Percentiles rank a stretch among this genome's conserved stretches.
phyloP scores from a whole-genome alignment of 441 rosid species.

The Macaranga tanarius region DNA sequence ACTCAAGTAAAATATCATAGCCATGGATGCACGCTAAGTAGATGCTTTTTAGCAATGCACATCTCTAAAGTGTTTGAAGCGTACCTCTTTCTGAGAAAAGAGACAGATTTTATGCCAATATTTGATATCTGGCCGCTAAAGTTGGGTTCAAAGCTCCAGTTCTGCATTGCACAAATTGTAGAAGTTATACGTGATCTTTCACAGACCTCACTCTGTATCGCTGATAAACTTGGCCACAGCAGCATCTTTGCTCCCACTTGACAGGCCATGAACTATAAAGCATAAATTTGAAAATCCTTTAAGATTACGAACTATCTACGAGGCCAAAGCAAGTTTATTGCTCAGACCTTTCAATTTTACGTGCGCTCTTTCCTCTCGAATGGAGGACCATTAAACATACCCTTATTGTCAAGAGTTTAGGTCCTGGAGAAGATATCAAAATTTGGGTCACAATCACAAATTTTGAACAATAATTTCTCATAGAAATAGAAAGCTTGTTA shows the following conservation, averaged over 20 bases:
- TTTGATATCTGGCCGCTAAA: slow-evolving; percentile 35
- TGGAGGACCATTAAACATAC: neutral
- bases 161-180: slow-evolving; percentile 34
- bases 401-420: neutral
- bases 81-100: slow-evolving; percentile 39
- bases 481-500: neutral
- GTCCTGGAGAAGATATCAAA: neutral
- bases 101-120: slow-evolving; percentile 31
- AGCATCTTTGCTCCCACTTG: slow-evolving; percentile 36
- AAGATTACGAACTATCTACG: neutral
- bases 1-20: neutral
- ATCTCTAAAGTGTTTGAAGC: neutral
- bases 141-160: slow-evolving; percentile 31
- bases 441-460: neutral
- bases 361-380: slow-evolving; percentile 10
- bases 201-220: slow-evolving; percentile 35
- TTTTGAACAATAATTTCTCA: neutral
- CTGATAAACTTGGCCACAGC: slow-evolving; percentile 34
- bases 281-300: slow-evolving; percentile 12
- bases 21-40: neutral
- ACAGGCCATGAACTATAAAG: slow-evolving; percentile 51
- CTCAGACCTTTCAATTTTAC: slow-evolving; percentile 12
- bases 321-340: neutral
- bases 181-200: slow-evolving; percentile 35
- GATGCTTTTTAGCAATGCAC: neutral